These are phyloP conservation scores for Solanum hybrid DNA, from an alignment of 305 asterid genomes.

Conservation along the genomic window DNA sequence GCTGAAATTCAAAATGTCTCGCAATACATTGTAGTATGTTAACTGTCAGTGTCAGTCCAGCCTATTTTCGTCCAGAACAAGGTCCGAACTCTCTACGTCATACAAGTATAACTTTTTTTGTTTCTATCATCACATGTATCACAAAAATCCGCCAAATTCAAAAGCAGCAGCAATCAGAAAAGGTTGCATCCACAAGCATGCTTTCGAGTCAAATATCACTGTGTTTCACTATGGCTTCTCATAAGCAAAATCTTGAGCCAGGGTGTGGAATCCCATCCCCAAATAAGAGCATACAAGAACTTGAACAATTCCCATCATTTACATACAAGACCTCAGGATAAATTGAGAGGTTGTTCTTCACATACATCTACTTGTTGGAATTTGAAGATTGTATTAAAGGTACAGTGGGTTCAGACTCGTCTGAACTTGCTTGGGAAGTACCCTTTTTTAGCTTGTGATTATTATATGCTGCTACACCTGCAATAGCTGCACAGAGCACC, in stretches of 20 bases:
- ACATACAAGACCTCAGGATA: not conserved
- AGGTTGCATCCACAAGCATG: not conserved
- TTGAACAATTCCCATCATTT: not conserved
- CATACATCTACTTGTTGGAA: not conserved
- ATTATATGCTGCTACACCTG: slow-evolving; percentile 91
- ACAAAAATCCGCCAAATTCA: not conserved
- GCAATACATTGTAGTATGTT: not conserved
- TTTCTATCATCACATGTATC: not conserved
- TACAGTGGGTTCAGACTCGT: slow-evolving; percentile 13
- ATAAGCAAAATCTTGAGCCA: not conserved
- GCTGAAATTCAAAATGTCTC: not conserved
- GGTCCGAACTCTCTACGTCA: not conserved
- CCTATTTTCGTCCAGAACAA: slow-evolving; percentile 4
- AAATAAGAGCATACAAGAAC: not conserved
- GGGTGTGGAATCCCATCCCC: not conserved
- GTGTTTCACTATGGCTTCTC: not conserved
- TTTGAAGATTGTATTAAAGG: slow-evolving; percentile 19
- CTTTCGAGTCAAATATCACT: not conserved
- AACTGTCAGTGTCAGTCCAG: slow-evolving; percentile 2
- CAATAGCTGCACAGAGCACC: slow-evolving; percentile 58
- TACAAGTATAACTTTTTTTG: not conserved
- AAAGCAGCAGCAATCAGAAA: not conserved
- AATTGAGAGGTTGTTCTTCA: not conserved
- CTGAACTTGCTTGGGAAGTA: slow-evolving; percentile 31
- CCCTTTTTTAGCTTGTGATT: slow-evolving; percentile 78